These are phyloP conservation scores for Stachybotrys chartarum DNA, from an alignment of 2,329 filamentous ascomycete species.

Conservation along the genomic window DNA sequence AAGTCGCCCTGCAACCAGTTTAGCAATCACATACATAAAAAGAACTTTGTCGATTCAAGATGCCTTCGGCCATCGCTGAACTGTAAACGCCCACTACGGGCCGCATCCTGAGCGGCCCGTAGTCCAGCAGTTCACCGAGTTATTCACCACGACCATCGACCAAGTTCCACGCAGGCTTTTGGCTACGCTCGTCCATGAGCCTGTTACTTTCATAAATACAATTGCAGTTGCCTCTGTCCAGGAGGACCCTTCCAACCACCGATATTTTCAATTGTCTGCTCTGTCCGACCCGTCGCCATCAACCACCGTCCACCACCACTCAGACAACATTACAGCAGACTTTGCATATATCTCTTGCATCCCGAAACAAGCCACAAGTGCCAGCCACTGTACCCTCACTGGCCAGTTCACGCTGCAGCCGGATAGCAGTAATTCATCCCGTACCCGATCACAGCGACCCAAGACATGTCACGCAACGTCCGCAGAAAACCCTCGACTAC, in stretches of 20 bases:
- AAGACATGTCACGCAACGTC: conserved; percentile 46
- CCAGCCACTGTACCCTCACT: too few species aligned
- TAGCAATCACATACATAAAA: conserved; percentile 24
- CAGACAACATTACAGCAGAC: too few species aligned
- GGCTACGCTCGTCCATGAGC: conserved; percentile 33
- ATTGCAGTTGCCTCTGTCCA: not conserved
- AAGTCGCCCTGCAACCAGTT: conserved; percentile 43
- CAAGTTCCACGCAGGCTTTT: conserved; percentile 57
- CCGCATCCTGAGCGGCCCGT: conserved; percentile 52
- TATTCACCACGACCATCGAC: conserved; percentile 47
- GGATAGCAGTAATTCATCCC: not conserved
- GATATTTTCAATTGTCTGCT: not conserved
- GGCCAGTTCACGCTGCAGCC: too few species aligned
- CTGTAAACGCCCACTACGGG: conserved; percentile 88
- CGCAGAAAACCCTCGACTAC: conserved; percentile 37
- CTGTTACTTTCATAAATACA: conserved; percentile 16
- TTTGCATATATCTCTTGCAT: too few species aligned
- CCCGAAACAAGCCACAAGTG: too few species aligned
- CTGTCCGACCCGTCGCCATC: too few species aligned
- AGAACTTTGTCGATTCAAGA: conserved; percentile 65
- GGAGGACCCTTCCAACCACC: not conserved
- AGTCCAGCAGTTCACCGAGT: conserved; percentile 84
- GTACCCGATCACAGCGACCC: not conserved
- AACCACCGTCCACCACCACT: too few species aligned
- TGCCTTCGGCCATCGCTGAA: conserved; percentile 76